Evolutionary conservation across 2,329 filamentous ascomycete genomes (phyloP), one percentile per base, ranked within the genome.

Genomic region (Microsporum ferrugineum): DNA sequence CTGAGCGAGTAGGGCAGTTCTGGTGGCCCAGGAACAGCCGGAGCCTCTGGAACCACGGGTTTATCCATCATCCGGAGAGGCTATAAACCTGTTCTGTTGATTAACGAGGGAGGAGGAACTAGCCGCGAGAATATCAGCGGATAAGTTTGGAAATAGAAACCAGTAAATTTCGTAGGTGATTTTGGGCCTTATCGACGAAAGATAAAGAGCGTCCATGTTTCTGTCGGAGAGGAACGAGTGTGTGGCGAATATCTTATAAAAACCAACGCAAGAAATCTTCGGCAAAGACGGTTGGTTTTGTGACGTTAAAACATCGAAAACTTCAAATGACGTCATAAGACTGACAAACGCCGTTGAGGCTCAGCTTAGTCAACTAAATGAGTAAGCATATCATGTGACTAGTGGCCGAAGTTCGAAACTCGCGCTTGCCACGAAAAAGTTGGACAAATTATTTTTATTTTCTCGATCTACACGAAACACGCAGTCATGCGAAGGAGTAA

Each of bases 1-100:
- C 76, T 77, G 47, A 84, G 70, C 27, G 78, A 79, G 71, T 85
- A 85, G 29, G 83, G 79, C 41, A 85, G 75, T 17, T 78, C 75
- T 56, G 82, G 82, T 62, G 74, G 75, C 58, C 70, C 71, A 12
- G 65, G 60, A 59, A 64, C 60, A 29, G 14, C 49, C 14, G 49
- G 49, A 36, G 5, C 33, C 5, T 36, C 49, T 47, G 64, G 60
- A 49, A 63, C 59, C 27, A 64, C 66, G 67, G 65, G 69, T 69
- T 72, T 71, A 59, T 75, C 73, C 72, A 74, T 73, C 57, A 17
- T 47, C 12, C 12, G n/a, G 31, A 2, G 31, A 36, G 31, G 31
- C 2, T 49, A 49, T 29, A 31, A 4, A 12, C 23, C 31, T 7
- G 5, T n/a, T 34, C 10, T 14, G 29, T 55, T 34, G 8, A 8